Evolutionary conservation across 148 eudicot species (phyloP), one percentile per base, ranked within the genome.

Genomic region (Rhododendron henanense): DNA sequence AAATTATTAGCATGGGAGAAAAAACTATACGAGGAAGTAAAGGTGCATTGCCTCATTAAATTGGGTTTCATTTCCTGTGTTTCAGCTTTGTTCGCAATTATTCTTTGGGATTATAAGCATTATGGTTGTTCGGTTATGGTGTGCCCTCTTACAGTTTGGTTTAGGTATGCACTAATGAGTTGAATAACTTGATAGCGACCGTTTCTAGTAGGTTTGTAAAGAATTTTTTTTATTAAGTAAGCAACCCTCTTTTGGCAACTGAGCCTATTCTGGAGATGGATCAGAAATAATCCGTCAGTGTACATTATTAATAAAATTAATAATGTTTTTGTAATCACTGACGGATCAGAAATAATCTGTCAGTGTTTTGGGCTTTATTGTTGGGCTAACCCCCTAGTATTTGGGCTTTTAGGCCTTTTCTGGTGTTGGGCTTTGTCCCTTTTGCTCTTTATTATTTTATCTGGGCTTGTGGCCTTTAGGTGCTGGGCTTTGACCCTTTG

Each of bases 1-100:
- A 97, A 97, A 88, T 88, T 97, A 86, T 91, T 97, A 84, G 99
- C 99, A 0, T 97, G 99, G 99, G 99, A 97, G 94, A 97, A 97
- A 85, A 97, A 97, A 91, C 92, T 97, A 2, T 97, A 94, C 31
- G 99, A 97, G 90, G 99, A 97, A 94, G 98, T 97, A 81, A 97
- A 97, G 99, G 99, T 95, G 87, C 81, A 74, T 88, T 57, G 81
- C 23, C 83, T 69, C 28, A 18, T 65, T 48, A 28, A 10, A 69
- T 88, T 25, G 47, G 21, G 33, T 48, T 78, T 85, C n/a, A 28
- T 31, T 78, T 2, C 25, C 23, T 48, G 19, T 77, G 5, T 85
- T 84, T 79, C 48, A 31, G 61, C 53, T 57, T 18, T 19, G 47
- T 59, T 76, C 67, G 33, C 28, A 0, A 6, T 79, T 85, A 6